Evolutionary conservation across 2,329 filamentous ascomycete genomes (phyloP), one percentile per base, ranked within the genome.

Genomic region (Fragosphaeria purpurea): DNA sequence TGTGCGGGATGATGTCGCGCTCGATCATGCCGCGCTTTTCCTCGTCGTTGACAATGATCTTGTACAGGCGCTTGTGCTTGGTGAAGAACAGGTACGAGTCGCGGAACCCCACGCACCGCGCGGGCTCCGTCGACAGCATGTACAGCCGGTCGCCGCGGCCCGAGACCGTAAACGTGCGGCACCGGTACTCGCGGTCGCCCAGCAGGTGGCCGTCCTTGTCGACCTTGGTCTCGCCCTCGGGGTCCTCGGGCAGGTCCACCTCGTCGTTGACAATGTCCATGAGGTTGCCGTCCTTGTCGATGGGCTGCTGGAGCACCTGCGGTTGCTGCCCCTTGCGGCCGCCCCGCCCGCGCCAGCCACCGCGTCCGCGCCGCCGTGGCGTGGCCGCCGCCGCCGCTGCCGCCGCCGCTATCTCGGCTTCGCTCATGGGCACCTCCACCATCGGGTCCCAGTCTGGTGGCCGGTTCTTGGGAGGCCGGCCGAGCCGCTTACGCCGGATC

Each of bases 31-130:
- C 90, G 54, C 85, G 83, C 73, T 98, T 98, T 68, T 95, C 91
- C n/a, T 93, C 85, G 57, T 98, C 93, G 60, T 90, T 89, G 51
- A 97, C 88, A 61, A 98, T 95, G 62, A 98, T 95, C 72, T 98
- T 98, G 78, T 89, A 93, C 11, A 98, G 83, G 61, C 89, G 84
- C 64, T 87, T 86, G 69, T 98, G 93, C 70, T 97, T 98, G 56
- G 93, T 94, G 74, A 98, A 98, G 76, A 98, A 96, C 32, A 98
- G 80, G 63, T 98, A 98, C 57, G 90, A 96, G 73, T 98, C 93
- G 58, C 93, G 80, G 75, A 98, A 98, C 12, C 93, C 93, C 50
- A 95, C 90, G 62, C 93, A 97, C 57, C 93, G 86, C 31, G 93
- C 93, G 5, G 93, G 94, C 64, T 98, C 93, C 5, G 93, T 98